phyloP scores from a whole-genome alignment of 768 basidiomycete species.

The Panellus pusillus region DNA sequence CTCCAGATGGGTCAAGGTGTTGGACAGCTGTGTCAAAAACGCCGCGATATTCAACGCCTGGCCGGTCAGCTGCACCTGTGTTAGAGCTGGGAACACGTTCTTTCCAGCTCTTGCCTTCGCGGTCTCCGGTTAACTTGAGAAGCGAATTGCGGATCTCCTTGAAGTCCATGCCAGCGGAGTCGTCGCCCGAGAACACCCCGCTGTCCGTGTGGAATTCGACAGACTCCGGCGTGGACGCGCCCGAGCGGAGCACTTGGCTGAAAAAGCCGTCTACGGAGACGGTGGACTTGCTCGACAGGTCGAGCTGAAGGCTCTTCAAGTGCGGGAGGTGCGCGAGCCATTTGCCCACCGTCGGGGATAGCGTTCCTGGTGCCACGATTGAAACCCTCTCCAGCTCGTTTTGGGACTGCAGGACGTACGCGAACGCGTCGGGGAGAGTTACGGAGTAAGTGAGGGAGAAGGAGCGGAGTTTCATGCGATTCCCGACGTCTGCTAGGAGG shows the following conservation, averaged over 20 bases:
- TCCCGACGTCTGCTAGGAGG: slow-evolving; percentile 65
- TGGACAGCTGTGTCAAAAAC: slow-evolving; percentile 69
- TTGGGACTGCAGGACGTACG: slow-evolving; percentile 62
- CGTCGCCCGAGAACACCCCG: slow-evolving; percentile 76
- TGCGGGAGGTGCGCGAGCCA: slow-evolving; percentile 68
- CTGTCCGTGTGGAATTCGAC: slow-evolving; percentile 64
- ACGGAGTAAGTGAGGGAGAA: slow-evolving; percentile 73
- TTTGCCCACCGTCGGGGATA: slow-evolving; percentile 67
- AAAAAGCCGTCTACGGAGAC: slow-evolving; percentile 83
- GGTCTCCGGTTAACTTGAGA: slow-evolving; percentile 60
- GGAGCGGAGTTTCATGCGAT: slow-evolving; percentile 59
- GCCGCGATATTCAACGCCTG: slow-evolving; percentile 68
- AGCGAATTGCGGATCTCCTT: slow-evolving; percentile 71
- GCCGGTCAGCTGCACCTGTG: slow-evolving; percentile 66
- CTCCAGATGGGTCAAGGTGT: slow-evolving; percentile 66
- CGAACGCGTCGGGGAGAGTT: slow-evolving; percentile 69
- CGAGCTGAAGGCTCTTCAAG: slow-evolving; percentile 66
- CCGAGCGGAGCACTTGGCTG: slow-evolving; percentile 62
- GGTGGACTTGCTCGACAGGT: slow-evolving; percentile 65
- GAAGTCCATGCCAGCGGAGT: slow-evolving; percentile 54
- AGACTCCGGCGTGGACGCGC: slow-evolving; percentile 69
- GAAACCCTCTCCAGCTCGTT: slow-evolving; percentile 58
- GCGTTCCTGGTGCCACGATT: slow-evolving; percentile 73
- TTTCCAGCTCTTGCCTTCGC: slow-evolving; percentile 39
- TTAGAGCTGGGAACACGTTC: slow-evolving; percentile 58